Conservation (phyloP, 2,329 filamentous ascomycete genomes). For the Cladosporium colombiae region DNA sequence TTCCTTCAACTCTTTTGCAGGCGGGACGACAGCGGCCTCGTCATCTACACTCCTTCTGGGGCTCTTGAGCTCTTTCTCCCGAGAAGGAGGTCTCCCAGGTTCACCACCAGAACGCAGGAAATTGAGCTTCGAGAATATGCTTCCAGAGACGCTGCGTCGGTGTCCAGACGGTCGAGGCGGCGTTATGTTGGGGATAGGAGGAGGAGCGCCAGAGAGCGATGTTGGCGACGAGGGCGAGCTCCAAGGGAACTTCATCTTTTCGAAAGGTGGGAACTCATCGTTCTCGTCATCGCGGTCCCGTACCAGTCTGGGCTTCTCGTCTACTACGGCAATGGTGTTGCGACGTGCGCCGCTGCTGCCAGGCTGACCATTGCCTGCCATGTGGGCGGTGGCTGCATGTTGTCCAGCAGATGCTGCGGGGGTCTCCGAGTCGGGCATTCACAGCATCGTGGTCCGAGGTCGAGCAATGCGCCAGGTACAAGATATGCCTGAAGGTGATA, state of each 20-base stretch:
- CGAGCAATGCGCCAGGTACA: neutral
- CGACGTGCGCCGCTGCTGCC: constrained; percentile 14
- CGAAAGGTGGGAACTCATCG: constrained; percentile 20
- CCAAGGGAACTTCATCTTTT: constrained; percentile 33
- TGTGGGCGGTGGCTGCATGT: constrained; percentile 8
- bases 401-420: constrained; percentile 8
- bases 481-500: neutral
- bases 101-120: constrained; percentile 61
- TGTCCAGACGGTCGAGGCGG: constrained; percentile 37
- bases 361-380: constrained; percentile 12
- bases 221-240: constrained; percentile 27
- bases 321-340: constrained; percentile 18
- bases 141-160: constrained; percentile 61
- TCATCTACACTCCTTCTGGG: constrained; percentile 32
- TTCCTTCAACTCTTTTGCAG: constrained; percentile 4
- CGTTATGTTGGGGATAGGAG: constrained; percentile 18
- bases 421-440: constrained; percentile 11
- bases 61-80: constrained; percentile 35
- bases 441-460: constrained; percentile 6
- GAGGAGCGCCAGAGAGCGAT: constrained; percentile 19
- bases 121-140: constrained; percentile 67
- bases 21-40: constrained; percentile 8
- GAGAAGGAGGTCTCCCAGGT: constrained; percentile 31
- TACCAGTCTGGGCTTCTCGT: constrained; percentile 1
- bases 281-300: constrained; percentile 11